Conservation (phyloP, 768 basidiomycete genomes). For the Tephrocybe sp. region DNA sequence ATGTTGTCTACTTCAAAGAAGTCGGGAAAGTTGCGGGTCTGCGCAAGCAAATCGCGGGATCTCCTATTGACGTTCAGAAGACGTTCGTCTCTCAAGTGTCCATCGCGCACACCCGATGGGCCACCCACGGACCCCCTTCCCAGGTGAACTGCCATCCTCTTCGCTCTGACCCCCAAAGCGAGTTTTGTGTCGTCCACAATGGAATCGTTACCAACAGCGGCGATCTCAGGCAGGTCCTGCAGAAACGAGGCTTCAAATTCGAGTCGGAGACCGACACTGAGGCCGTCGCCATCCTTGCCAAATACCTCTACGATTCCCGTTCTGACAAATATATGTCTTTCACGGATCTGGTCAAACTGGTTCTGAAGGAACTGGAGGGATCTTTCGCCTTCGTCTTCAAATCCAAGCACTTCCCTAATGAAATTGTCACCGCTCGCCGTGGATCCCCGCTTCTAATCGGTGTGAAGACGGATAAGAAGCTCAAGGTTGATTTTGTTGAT, state of each 20-base stretch:
- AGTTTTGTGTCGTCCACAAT: slow-evolving; percentile 96
- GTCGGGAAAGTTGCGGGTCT: slow-evolving; percentile 96
- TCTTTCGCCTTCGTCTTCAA: slow-evolving; percentile 99
- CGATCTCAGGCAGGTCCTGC: slow-evolving; percentile 87
- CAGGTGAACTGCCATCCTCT: slow-evolving; percentile 94
- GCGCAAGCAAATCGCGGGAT: slow-evolving; percentile 81
- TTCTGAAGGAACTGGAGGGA: slow-evolving; percentile 96
- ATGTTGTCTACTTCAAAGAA: slow-evolving; percentile 89
- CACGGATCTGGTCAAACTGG: slow-evolving; percentile 90
- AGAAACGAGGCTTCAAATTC: slow-evolving; percentile 94
- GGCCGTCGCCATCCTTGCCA: slow-evolving; percentile 91
- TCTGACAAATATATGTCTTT: slow-evolving; percentile 83
- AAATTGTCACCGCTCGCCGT: slow-evolving; percentile 93
- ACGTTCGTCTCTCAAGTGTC: slow-evolving; percentile 84
- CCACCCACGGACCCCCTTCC: slow-evolving; percentile 92
- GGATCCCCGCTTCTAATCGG: slow-evolving; percentile 96
- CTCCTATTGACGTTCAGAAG: slow-evolving; percentile 71
- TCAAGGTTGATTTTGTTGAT: slow-evolving; percentile 99
- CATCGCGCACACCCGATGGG: slow-evolving; percentile 99
- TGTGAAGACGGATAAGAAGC: slow-evolving; percentile 99
- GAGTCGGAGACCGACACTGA: slow-evolving; percentile 97
- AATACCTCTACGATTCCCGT: slow-evolving; percentile 96
- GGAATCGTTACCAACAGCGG: slow-evolving; percentile 96
- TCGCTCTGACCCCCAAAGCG: slow-evolving; percentile 71
- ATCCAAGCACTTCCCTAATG: slow-evolving; percentile 91